Evolutionary conservation across 345 rosid species (phyloP).

Genomic region (Tarenaya hassleriana): DNA sequence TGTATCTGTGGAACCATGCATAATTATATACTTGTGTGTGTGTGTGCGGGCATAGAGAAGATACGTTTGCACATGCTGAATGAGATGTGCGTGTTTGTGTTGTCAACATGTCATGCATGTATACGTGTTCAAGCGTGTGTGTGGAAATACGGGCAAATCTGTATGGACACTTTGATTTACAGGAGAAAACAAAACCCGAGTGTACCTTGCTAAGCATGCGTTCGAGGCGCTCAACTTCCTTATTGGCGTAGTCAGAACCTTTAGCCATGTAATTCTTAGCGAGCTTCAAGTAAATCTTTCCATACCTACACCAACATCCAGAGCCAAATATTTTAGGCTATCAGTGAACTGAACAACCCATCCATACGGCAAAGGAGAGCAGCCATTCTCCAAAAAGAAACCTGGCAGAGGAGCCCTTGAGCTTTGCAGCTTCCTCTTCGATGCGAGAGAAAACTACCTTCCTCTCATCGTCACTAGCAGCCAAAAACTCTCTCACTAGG

Average conservation of each 20-base stretch:
- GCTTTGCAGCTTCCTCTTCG: conserved; percentile 71
- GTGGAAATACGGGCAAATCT: too few species aligned
- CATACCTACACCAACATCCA: conserved; percentile 43
- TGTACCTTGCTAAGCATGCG: conserved; percentile 82
- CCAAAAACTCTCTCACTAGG: conserved; percentile 74
- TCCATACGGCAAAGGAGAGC: neutral
- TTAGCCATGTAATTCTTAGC: conserved; percentile 69
- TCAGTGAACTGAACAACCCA: neutral
- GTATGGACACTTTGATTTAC: too few species aligned
- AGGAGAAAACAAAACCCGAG: too few species aligned
- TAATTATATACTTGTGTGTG: too few species aligned
- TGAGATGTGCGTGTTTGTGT: too few species aligned
- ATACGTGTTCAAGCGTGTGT: too few species aligned
- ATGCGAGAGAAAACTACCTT: conserved; percentile 53
- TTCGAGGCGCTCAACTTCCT: conserved; percentile 70
- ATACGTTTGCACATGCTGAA: too few species aligned
- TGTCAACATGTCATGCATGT: too few species aligned
- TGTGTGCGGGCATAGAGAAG: too few species aligned
- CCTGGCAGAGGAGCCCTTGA: conserved; percentile 63
- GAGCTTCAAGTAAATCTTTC: conserved; percentile 70
- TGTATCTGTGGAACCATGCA: too few species aligned
- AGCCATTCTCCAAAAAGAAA: conserved; percentile 16
- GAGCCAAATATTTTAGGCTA: conserved; percentile 1
- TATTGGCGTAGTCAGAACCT: conserved; percentile 71
- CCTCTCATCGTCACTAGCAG: conserved; percentile 68